Conservation (phyloP, 2,329 filamentous ascomycete genomes). For the Fusarium guadeloupense region DNA sequence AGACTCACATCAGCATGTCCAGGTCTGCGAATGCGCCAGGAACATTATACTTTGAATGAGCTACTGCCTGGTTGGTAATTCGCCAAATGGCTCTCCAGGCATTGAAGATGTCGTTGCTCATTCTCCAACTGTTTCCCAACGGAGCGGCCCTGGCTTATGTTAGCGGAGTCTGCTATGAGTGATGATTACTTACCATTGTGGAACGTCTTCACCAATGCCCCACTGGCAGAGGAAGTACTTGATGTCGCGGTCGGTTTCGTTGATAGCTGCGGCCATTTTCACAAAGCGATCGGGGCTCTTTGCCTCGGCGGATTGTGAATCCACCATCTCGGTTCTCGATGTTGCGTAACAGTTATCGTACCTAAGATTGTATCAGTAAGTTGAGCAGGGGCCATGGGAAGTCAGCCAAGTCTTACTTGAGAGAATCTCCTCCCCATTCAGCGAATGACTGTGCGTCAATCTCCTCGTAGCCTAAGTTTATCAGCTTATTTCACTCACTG, state of each 20-base stretch:
- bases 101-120: slow-evolving; percentile 64
- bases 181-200: slow-evolving; percentile 49
- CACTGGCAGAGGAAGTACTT: slow-evolving; percentile 63
- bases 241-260: slow-evolving; percentile 52
- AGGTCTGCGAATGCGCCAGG: slow-evolving; percentile 61
- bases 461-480: slow-evolving; percentile 50
- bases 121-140: slow-evolving; percentile 59
- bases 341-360: slow-evolving; percentile 62
- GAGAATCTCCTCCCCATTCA: slow-evolving; percentile 56
- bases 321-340: slow-evolving; percentile 54
- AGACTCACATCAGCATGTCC: slow-evolving; percentile 60
- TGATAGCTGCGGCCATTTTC: slow-evolving; percentile 57
- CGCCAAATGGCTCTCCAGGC: slow-evolving; percentile 61
- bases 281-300: slow-evolving; percentile 54
- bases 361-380: slow-evolving; percentile 25
- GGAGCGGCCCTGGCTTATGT: slow-evolving; percentile 48
- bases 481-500: neutral
- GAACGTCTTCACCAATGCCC: slow-evolving; percentile 59
- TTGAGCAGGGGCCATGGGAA: fast-evolving
- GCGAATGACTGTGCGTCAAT: slow-evolving; percentile 54
- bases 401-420: slow-evolving; percentile 65
- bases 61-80: slow-evolving; percentile 61
- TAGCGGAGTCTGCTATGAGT: fast-evolving
- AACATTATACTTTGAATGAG: slow-evolving; percentile 54
- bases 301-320: slow-evolving; percentile 50